Evolutionary conservation across 1,284 basidiomycete species (phyloP), one percentile per base, ranked within the genome.

Genomic region (Ganoderma leucocontextum): DNA sequence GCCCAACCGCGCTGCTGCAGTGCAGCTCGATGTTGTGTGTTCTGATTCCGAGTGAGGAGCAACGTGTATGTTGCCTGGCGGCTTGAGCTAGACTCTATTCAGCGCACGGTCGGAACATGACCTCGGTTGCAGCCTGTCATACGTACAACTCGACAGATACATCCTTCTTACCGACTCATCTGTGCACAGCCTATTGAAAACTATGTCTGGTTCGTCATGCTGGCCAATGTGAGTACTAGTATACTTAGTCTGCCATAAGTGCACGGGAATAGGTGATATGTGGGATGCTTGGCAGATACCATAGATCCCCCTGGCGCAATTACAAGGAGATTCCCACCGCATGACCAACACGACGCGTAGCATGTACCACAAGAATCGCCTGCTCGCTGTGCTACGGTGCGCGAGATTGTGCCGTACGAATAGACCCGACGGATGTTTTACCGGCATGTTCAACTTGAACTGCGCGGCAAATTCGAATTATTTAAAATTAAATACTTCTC

Each of bases 281-380:
- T 42, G 42, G 13, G 42, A 44, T 44, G 19, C 8, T 41, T 41
- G 39, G 39, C 39, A 41, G n/a, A 10, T 19, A 3, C 47, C 47
- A 25, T 25, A 22, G 47, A 57, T 38, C 9, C 9, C 19, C 55
- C 8, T 36, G 55, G 19, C 29, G 36, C 4, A 9, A 60, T 60
- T 22, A 35, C 33, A 42, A 60, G 44, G 25, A 9, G 29, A 15
- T 58, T 68, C 61, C 61, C 64, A 39, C 29, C 66, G 68, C 69
- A 59, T 70, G 66, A 70, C 62, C 42, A 12, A 53, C 57, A 42
- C 69, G 63, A 57, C 61, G 65, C 64, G 62, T 35, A 29, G 22
- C 38, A 7, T 38, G 15, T 12, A n/a, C 17, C 4, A 17, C 25
- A 33, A 12, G 4, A 15, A 6, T 53, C 25, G 22, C 12, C 49